A percentile compares a stretch with the other conserved stretches of the same genome.
phyloP scores from a whole-genome alignment of 2,329 filamentous ascomycete species.

The Cordyceps fumosorosea region DNA sequence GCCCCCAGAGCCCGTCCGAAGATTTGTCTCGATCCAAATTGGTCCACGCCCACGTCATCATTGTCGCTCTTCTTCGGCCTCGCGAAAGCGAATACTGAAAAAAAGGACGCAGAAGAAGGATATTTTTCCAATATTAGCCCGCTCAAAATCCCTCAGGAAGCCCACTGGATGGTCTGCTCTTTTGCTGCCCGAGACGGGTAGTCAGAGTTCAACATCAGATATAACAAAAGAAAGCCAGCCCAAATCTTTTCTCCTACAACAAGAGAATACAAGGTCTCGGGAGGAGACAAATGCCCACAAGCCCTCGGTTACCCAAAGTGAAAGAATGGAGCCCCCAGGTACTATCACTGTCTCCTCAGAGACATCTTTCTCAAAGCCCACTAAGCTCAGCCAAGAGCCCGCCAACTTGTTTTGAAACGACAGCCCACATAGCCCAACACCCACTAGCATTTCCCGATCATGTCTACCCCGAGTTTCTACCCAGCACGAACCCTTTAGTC shows the following conservation, averaged over 20 bases:
- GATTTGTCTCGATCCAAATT: slow-evolving; percentile 29
- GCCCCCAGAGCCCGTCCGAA: slow-evolving; percentile 33
- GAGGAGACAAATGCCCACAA: slow-evolving; percentile 27
- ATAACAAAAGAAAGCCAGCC: slow-evolving; percentile 17
- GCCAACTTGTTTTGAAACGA: slow-evolving; percentile 42
- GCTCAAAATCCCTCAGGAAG: slow-evolving; percentile 34
- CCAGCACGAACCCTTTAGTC: slow-evolving; percentile 31
- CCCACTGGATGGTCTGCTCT: slow-evolving; percentile 25
- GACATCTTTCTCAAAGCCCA: slow-evolving; percentile 49
- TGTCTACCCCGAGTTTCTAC: slow-evolving; percentile 34
- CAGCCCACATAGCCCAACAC: slow-evolving; percentile 47
- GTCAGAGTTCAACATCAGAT: slow-evolving; percentile 15
- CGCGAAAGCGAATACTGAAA: slow-evolving; percentile 4
- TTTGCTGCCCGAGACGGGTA: slow-evolving; percentile 8
- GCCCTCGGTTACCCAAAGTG: slow-evolving; percentile 29
- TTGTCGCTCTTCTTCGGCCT: not conserved
- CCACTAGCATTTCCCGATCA: slow-evolving; percentile 37
- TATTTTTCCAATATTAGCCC: slow-evolving; percentile 26
- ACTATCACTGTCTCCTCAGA: slow-evolving; percentile 35
- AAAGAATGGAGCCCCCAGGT: slow-evolving; percentile 47
- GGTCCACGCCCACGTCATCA: slow-evolving; percentile 23
- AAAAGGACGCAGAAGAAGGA: slow-evolving; percentile 13
- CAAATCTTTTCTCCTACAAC: slow-evolving; percentile 14
- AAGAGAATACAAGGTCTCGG: slow-evolving; percentile 20
- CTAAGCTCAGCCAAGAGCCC: slow-evolving; percentile 28